These are phyloP conservation scores for Tylopilus sp. DNA, from an alignment of 768 basidiomycete genomes.

Conservation along the genomic window DNA sequence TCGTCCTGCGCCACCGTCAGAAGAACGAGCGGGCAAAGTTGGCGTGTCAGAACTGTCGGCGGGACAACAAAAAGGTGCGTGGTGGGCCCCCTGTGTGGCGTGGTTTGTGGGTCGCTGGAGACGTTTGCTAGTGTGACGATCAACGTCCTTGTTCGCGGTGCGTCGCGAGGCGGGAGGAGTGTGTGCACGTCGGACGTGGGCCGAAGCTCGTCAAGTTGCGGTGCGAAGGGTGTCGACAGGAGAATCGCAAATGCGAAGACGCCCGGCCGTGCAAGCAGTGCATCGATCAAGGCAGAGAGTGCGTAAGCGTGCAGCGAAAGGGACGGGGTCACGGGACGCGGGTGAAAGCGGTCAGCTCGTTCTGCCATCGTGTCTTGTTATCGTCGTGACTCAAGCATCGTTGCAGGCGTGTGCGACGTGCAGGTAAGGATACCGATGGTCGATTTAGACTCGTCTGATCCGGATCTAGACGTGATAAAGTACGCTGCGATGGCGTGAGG, in stretches of 20 bases:
- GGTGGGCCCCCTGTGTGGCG: background rate
- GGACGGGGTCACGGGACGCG: conserved; percentile 56
- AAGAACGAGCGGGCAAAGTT: conserved; percentile 52
- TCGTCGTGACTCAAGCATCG: conserved; percentile 9
- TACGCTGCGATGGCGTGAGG: conserved; percentile 59
- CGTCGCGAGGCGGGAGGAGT: conserved; percentile 49
- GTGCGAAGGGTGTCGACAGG: conserved; percentile 54
- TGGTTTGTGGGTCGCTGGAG: background rate
- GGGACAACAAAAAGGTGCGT: conserved; percentile 62
- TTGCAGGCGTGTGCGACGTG: conserved; percentile 57
- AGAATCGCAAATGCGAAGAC: conserved; percentile 60
- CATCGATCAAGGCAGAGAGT: conserved; percentile 43
- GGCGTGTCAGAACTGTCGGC: conserved; percentile 58
- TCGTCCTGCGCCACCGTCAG: conserved; percentile 28
- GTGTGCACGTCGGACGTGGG: conserved; percentile 52
- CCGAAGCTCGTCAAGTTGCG: conserved; percentile 58
- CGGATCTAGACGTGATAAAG: conserved; percentile 52
- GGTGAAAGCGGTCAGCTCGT: conserved; percentile 52
- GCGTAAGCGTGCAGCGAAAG: conserved; percentile 48
- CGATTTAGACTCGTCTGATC: conserved; percentile 11
- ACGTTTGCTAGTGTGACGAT: conserved; percentile 49
- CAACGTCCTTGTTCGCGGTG: conserved; percentile 62
- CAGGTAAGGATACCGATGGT: conserved; percentile 40
- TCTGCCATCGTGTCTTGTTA: conserved; percentile 1
- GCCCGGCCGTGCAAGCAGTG: conserved; percentile 54